Percentiles rank a stretch among this genome's conserved stretches.
Evolutionary conservation across 768 basidiomycete species (phyloP).

Genomic region (Tylopilus sp.): DNA sequence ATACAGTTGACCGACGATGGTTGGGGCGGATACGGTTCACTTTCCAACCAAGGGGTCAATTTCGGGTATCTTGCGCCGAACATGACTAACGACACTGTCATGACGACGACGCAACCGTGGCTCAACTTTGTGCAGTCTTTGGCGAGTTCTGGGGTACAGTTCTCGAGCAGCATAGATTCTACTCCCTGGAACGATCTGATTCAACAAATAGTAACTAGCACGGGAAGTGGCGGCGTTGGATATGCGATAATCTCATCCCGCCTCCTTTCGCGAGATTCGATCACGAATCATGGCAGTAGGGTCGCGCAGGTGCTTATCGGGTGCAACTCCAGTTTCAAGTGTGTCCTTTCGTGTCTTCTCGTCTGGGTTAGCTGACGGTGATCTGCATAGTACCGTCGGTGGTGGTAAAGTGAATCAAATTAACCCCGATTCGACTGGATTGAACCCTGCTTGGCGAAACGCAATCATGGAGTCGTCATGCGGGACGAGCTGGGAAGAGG

Average conservation of each 20-base stretch:
- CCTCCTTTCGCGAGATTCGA: too few relatives aligned
- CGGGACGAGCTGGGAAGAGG: conserved; percentile 17
- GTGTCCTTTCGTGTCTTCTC: neutral
- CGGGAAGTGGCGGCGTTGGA: conserved; percentile 17
- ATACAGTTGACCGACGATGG: too few relatives aligned
- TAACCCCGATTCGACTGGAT: conserved; percentile 36
- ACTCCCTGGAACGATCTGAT: too few relatives aligned
- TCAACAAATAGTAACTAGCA: conserved; percentile 8
- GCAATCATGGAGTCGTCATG: conserved; percentile 23
- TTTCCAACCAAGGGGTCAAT: conserved; percentile 1
- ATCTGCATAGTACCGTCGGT: too few relatives aligned
- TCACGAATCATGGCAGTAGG: conserved; percentile 18
- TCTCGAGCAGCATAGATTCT: neutral
- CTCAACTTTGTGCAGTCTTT: too few relatives aligned
- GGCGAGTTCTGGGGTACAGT: conserved; percentile 7
- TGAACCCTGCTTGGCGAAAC: conserved; percentile 49
- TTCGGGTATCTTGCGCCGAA: too few relatives aligned
- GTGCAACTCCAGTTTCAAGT: neutral
- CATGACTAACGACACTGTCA: conserved; percentile 28
- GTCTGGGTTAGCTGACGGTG: too few relatives aligned
- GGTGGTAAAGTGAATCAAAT: conserved; percentile 40
- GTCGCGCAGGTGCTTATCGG: conserved; percentile 22
- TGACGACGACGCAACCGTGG: too few relatives aligned
- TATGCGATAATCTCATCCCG: conserved; percentile 7
- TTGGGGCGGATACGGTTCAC: too few relatives aligned